Evolutionary conservation across 2,329 filamentous ascomycete species (phyloP).

Genomic region (Curvularia sp.): DNA sequence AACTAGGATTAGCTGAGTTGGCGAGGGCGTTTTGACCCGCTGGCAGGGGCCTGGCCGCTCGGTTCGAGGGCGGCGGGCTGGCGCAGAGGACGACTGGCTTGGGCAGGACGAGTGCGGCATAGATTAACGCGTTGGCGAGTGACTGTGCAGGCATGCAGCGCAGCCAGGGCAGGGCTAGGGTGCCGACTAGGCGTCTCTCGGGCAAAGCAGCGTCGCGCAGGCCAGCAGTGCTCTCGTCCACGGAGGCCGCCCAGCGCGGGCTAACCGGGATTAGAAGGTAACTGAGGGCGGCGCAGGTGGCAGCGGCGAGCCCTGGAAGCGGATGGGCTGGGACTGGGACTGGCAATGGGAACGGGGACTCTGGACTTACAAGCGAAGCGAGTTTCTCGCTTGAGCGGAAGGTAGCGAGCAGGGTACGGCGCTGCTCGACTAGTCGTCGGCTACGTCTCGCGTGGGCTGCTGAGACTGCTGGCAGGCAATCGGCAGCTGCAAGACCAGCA

Average conservation of each 20-base stretch:
- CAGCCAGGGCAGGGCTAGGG: slow-evolving; percentile 11
- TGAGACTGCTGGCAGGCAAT: neutral
- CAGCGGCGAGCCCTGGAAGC: slow-evolving; percentile 22
- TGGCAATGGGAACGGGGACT: slow-evolving; percentile 8
- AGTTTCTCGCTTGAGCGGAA: slow-evolving; percentile 26
- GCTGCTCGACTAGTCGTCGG: neutral
- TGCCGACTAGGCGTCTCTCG: neutral
- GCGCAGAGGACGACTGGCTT: slow-evolving; percentile 11
- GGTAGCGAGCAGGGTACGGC: slow-evolving; percentile 14
- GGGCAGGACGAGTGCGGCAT: neutral
- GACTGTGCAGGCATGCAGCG: neutral
- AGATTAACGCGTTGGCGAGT: slow-evolving; percentile 6
- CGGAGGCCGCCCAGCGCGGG: neutral
- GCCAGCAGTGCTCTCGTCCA: neutral
- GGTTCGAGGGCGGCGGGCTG: slow-evolving; percentile 24
- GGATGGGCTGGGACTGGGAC: neutral
- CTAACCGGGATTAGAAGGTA: slow-evolving; percentile 36
- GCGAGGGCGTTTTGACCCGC: slow-evolving; percentile 30
- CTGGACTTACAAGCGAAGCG: slow-evolving; percentile 15
- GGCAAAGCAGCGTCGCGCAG: slow-evolving; percentile 14
- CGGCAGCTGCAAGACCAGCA: too few species aligned
- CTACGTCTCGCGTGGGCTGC: slow-evolving; percentile 6
- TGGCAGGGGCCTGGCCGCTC: slow-evolving; percentile 29
- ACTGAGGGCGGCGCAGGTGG: slow-evolving; percentile 28
- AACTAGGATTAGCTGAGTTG: slow-evolving; percentile 33